These are phyloP conservation scores for Phytopythium montanum DNA, from an alignment of 352 stramenopile species.

Conservation along the genomic window DNA sequence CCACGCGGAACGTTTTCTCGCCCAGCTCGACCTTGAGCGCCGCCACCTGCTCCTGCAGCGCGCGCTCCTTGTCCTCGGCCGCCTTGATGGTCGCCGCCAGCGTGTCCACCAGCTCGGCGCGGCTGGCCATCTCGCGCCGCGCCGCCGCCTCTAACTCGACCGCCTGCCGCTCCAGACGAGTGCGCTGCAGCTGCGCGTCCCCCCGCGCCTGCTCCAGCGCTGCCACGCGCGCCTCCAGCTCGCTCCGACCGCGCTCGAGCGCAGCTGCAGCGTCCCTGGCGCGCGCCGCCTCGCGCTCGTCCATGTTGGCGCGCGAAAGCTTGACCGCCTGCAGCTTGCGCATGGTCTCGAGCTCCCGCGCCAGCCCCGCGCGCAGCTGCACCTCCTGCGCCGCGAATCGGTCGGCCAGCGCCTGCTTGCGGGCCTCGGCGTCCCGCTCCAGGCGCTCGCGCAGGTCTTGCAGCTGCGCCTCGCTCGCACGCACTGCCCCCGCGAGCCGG, in stretches of 20 bases:
- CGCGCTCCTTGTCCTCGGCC: slow-evolving; percentile 46
- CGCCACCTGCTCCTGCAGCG: slow-evolving; percentile 32
- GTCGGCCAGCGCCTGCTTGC: slow-evolving; percentile 52
- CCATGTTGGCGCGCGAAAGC: slow-evolving; percentile 54
- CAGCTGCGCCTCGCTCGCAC: slow-evolving; percentile 55
- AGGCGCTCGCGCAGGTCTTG: slow-evolving; percentile 45
- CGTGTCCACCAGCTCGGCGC: slow-evolving; percentile 75
- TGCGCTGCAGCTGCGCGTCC: slow-evolving; percentile 27
- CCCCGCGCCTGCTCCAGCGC: slow-evolving; percentile 45
- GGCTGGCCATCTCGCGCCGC: slow-evolving; percentile 53
- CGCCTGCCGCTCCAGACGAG: slow-evolving; percentile 39
- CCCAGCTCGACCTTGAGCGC: slow-evolving; percentile 52
- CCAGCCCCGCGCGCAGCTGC: slow-evolving; percentile 53
- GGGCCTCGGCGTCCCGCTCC: slow-evolving; percentile 51
- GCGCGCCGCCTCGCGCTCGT: slow-evolving; percentile 52
- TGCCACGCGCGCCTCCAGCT: slow-evolving; percentile 40
- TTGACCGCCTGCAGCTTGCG: slow-evolving; percentile 66
- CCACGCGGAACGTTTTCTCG: slow-evolving; percentile 61
- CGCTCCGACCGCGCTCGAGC: slow-evolving; percentile 28
- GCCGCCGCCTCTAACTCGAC: slow-evolving; percentile 48
- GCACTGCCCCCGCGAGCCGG: slow-evolving; percentile 39
- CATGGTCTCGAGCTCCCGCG: slow-evolving; percentile 60
- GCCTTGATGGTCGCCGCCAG: slow-evolving; percentile 56
- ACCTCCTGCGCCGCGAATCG: slow-evolving; percentile 69
- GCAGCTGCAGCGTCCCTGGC: slow-evolving; percentile 39